Base-by-base conservation (phyloP, 2,329 filamentous ascomycete species). In the Teratosphaeria nubilosa region DNA sequence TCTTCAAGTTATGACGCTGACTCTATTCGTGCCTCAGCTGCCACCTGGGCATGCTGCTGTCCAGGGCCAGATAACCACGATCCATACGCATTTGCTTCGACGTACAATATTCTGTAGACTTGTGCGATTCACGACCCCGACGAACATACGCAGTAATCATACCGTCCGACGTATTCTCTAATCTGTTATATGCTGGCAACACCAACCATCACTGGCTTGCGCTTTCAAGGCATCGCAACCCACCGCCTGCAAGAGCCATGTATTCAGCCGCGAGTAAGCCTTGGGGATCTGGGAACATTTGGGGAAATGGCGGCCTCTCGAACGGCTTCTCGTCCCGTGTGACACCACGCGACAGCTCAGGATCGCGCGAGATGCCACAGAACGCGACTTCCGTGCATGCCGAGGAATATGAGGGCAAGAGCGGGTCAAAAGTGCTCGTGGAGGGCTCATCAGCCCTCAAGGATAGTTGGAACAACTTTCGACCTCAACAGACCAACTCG, bases 351-450 rank as follows among this genome's bases (percentile, higher is more conserved):
- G 67, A 68, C 27, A 64, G 51, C 56, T 63, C 65, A 53, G 63
- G 64, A 54, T 63, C 66, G 58, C 63, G 64, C 55, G 65, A 66
- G 37, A 59, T 37, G 7, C 32, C 54, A 24, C 59, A 57, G 55
- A 63, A 66, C 41, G 66, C 68, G 48, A 61, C 65, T 5, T 55
- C 62, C 14, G 54, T 62, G 32, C 54, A 61, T 5, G 32, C 55
- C 13, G 73, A 74, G 22, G 65, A 69, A 30, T 62, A 78, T 45
- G 80, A 82, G 64, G 79, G 76, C 57, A 83, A 86, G 67, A 85
- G 83, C 3, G 87, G 87, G 54, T 89, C 87, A 5, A 80, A 84
- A 60, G 87, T 86, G 59, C 77, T 91, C 45, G 79, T 88, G 60
- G 79, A 83, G 14, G 59, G 55, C 51, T 82, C 84, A 50, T 88